These are phyloP conservation scores for Petunia axillaris DNA, from an alignment of 257 asterid genomes.

Conservation along the genomic window DNA sequence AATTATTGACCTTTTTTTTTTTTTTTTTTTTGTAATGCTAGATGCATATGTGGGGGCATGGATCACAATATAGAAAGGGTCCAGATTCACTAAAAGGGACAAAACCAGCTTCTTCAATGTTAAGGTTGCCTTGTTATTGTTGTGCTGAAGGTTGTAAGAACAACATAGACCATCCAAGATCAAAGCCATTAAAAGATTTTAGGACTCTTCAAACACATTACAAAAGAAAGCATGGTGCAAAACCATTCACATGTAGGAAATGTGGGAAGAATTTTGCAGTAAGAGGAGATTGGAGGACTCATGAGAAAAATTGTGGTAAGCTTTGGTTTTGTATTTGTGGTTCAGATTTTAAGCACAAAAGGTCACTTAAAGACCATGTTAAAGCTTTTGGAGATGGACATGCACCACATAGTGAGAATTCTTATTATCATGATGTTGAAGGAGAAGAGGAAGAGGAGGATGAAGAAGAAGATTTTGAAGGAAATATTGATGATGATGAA, in stretches of 20 bases:
- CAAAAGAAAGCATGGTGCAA: constrained; percentile 80
- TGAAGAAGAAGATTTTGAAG: neutral
- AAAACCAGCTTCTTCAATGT: constrained; percentile 63
- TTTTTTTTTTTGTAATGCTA: constrained; percentile 21
- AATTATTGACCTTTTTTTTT: neutral
- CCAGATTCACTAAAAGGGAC: constrained; percentile 85
- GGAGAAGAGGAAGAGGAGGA: constrained; percentile 31
- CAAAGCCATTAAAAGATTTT: constrained; percentile 85
- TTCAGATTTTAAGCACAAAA: constrained; percentile 87
- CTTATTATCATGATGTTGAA: constrained; percentile 34
- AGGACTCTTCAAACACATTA: constrained; percentile 91
- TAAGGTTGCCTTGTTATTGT: constrained; percentile 81
- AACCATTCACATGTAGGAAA: constrained; percentile 72
- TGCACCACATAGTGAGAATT: constrained; percentile 64
- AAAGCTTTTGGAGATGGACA: constrained; percentile 78
- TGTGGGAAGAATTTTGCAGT: constrained; percentile 83
- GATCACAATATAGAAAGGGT: constrained; percentile 87
- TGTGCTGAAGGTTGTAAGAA: constrained; percentile 93
- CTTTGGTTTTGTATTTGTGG: constrained; percentile 89
- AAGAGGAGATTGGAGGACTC: constrained; percentile 93
- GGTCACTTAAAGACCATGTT: constrained; percentile 86
- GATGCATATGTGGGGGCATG: constrained; percentile 99
- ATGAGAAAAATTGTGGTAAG: constrained; percentile 88
- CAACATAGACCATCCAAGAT: constrained; percentile 76
- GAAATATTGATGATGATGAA: constrained; percentile 11